Percentiles rank a stretch among this genome's conserved stretches.
Conservation (phyloP, 73 alveolate species). For the Stentor roeselii region DNA sequence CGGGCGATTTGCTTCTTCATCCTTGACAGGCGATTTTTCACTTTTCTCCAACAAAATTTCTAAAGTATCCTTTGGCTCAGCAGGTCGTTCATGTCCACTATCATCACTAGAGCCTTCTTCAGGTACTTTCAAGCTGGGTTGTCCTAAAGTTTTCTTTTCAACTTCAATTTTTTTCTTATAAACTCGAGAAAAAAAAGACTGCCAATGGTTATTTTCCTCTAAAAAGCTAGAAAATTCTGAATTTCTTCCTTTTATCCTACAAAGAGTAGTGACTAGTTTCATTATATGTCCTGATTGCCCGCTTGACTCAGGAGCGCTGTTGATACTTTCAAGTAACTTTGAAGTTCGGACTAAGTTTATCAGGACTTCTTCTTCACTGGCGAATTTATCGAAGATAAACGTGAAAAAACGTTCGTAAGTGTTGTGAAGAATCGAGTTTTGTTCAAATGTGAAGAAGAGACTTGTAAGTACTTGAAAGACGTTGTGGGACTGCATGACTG, state of each 20-base stretch:
- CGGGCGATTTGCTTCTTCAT: no score
- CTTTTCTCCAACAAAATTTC: no score
- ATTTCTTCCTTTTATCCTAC: background rate
- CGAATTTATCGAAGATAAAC: background rate
- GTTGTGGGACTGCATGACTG: background rate
- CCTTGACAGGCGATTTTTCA: no score
- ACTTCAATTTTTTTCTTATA: background rate
- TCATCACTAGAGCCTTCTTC: background rate
- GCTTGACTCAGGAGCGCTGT: background rate
- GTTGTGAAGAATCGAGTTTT: background rate
- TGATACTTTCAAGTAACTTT: background rate
- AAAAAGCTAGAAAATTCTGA: background rate
- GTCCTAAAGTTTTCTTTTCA: background rate
- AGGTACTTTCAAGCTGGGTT: background rate
- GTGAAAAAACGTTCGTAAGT: background rate
- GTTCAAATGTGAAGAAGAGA: background rate
- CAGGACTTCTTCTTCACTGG: background rate
- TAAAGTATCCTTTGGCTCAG: no score
- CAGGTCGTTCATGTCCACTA: background rate
- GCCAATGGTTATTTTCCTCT: background rate
- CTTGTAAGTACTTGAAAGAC: background rate
- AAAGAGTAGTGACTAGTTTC: background rate
- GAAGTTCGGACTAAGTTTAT: background rate
- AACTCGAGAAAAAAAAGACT: no score
- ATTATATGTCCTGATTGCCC: background rate